Conservation (phyloP, 1,139 yeast genomes). For the Tardiomyces depauwii region DNA sequence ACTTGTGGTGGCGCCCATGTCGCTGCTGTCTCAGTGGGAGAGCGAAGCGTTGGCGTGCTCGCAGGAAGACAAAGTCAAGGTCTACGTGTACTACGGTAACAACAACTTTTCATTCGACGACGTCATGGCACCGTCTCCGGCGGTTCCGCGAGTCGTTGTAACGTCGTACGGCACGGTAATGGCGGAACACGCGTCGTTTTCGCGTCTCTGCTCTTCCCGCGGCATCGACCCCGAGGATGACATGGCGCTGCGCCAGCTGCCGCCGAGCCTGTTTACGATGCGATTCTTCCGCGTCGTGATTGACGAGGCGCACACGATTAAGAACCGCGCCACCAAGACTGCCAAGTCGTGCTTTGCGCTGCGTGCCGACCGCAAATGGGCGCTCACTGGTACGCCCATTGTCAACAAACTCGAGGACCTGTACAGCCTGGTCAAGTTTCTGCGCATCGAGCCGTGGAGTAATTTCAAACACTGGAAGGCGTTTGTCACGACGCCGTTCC, state of each 20-base stretch:
- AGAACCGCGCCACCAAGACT: conserved; percentile 71
- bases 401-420: conserved; percentile 82
- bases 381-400: conserved; percentile 89
- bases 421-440: conserved; percentile 63
- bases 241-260: conserved; percentile 35
- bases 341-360: conserved; percentile 69
- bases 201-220: conserved; percentile 6
- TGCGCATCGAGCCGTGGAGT: conserved; percentile 81
- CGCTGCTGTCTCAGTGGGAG: conserved; percentile 84
- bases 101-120: conserved; percentile 10
- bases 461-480: conserved; percentile 83
- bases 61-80: conserved; percentile 17
- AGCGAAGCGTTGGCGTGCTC: conserved; percentile 54
- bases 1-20: conserved; percentile 81
- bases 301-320: conserved; percentile 88
- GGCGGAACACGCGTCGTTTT: conserved; percentile 45
- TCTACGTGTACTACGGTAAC: conserved; percentile 61
- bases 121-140: conserved; percentile 28
- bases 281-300: conserved; percentile 69
- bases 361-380: conserved; percentile 63
- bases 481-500: conserved; percentile 78
- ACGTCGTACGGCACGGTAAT: conserved; percentile 87
- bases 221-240: conserved; percentile 11
- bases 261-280: conserved; percentile 37
- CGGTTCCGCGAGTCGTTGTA: conserved; percentile 61